These are phyloP conservation scores for Venturia effusa DNA, from an alignment of 2,329 filamentous ascomycete species.

Conservation along the genomic window DNA sequence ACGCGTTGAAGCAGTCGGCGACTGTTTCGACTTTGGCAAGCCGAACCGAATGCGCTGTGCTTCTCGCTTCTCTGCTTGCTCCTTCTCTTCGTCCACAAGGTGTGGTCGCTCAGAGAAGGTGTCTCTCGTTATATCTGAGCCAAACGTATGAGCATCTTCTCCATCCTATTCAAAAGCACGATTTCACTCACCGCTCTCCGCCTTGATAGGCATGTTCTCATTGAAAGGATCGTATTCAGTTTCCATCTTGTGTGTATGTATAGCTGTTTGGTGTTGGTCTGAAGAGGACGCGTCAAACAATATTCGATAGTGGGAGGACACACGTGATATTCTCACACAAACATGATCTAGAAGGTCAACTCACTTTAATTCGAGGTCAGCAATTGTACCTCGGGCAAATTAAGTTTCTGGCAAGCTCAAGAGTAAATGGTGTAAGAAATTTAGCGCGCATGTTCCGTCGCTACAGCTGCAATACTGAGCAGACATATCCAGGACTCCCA, in stretches of 20 bases:
- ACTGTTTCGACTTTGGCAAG: background rate
- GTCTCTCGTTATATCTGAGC: background rate
- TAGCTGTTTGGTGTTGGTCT: background rate
- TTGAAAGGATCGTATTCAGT: background rate
- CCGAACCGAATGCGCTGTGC: background rate
- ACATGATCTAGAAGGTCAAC: background rate
- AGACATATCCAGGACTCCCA: background rate
- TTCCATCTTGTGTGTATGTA: background rate
- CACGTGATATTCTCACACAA: background rate
- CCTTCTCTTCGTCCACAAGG: background rate
- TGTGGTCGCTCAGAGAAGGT: background rate
- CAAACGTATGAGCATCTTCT: background rate
- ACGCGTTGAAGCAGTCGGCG: background rate
- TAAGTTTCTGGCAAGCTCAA: background rate
- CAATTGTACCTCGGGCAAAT: background rate
- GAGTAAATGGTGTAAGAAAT: background rate
- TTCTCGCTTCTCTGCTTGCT: background rate
- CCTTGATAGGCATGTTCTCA: background rate
- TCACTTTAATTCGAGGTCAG: background rate
- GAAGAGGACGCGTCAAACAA: background rate
- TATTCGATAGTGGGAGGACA: background rate
- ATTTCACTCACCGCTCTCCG: background rate
- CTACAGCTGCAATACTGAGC: too few relatives aligned
- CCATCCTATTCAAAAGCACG: background rate
- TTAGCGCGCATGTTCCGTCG: background rate